These are phyloP conservation scores for Cenococcum geophilum DNA, from an alignment of 495 filamentous ascomycete species.

Conservation along the genomic window DNA sequence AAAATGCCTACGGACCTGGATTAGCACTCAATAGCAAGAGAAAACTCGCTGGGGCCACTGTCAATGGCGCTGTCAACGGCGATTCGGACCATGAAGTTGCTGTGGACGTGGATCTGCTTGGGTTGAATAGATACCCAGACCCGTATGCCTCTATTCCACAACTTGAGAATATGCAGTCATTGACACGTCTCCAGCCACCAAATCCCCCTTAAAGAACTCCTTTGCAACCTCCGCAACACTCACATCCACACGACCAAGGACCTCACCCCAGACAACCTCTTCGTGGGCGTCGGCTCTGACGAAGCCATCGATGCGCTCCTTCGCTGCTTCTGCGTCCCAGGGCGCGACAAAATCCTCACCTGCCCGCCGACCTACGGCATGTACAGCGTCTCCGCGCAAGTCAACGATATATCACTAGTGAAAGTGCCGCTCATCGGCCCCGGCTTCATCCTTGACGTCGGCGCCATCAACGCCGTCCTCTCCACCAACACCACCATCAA, in stretches of 20 bases:
- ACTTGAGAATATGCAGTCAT: background rate
- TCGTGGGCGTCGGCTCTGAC: slow-evolving; percentile 91
- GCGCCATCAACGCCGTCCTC: slow-evolving; percentile 59
- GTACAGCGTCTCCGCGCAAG: slow-evolving; percentile 88
- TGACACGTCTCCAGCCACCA: slow-evolving; percentile 59
- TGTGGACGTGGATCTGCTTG: slow-evolving; percentile 59
- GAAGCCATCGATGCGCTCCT: slow-evolving; percentile 93
- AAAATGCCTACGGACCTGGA: slow-evolving; percentile 89
- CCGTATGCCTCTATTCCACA: slow-evolving; percentile 50
- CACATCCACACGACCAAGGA: slow-evolving; percentile 67
- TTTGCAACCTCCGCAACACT: slow-evolving; percentile 85
- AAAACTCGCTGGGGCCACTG: slow-evolving; percentile 35
- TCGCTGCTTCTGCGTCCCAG: slow-evolving; percentile 84
- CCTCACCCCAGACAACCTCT: slow-evolving; percentile 78
- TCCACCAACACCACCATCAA: slow-evolving; percentile 66
- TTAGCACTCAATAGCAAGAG: slow-evolving; percentile 47
- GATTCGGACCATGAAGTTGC: slow-evolving; percentile 34
- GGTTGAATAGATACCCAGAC: slow-evolving; percentile 91
- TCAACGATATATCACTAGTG: slow-evolving; percentile 84
- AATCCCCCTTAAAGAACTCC: slow-evolving; percentile 69
- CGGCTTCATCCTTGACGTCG: slow-evolving; percentile 63
- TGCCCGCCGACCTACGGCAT: slow-evolving; percentile 98
- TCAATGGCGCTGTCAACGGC: slow-evolving; percentile 35
- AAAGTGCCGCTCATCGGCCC: slow-evolving; percentile 66
- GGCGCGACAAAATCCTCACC: slow-evolving; percentile 80